These are phyloP conservation scores for Solanum virginianum DNA, from an alignment of 257 asterid species.

Conservation along the genomic window DNA sequence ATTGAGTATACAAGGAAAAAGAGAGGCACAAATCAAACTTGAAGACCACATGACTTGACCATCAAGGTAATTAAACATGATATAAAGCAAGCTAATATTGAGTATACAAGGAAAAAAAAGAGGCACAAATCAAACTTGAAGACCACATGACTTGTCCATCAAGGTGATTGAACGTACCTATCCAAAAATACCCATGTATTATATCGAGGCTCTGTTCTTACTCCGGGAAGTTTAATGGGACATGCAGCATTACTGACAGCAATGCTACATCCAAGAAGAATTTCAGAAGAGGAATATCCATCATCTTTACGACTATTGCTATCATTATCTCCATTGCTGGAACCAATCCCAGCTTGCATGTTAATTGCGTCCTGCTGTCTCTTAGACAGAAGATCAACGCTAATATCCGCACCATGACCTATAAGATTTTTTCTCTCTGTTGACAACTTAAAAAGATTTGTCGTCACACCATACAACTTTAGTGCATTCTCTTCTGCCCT, in stretches of 20 bases:
- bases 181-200: conserved; percentile 85
- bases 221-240: conserved; percentile 69
- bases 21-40: background rate
- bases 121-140: background rate
- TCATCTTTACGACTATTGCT: conserved; percentile 70
- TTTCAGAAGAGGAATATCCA: conserved; percentile 79
- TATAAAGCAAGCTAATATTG: background rate
- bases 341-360: conserved; percentile 65
- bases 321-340: conserved; percentile 48
- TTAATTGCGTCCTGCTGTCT: conserved; percentile 85
- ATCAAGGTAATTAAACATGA: conserved; percentile 1
- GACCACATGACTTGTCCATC: background rate
- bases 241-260: conserved; percentile 81
- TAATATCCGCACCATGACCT: conserved; percentile 29
- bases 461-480: conserved; percentile 43
- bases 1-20: background rate
- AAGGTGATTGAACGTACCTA: conserved; percentile 36
- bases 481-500: conserved; percentile 55
- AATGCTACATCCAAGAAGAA: conserved; percentile 83
- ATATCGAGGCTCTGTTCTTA: conserved; percentile 56
- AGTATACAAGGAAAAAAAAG: background rate
- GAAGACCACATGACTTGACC: background rate
- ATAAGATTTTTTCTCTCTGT: conserved; percentile 44
- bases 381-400: conserved; percentile 63
- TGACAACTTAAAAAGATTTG: conserved; percentile 36